Conservation (phyloP, 1,284 basidiomycete genomes). For the Fomitopsis pinicola region DNA sequence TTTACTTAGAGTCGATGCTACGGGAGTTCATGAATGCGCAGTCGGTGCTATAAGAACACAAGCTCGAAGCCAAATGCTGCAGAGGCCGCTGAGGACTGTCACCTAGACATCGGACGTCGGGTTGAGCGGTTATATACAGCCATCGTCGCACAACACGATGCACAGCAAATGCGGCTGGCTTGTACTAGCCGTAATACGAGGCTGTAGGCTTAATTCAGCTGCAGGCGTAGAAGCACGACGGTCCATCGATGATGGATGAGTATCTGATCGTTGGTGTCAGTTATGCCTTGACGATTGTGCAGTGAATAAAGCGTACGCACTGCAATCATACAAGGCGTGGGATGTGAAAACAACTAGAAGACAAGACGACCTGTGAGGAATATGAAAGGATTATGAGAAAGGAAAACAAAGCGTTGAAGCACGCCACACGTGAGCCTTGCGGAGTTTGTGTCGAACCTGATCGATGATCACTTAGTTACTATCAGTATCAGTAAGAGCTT, state of each 20-base stretch:
- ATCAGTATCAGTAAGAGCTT: too few relatives aligned
- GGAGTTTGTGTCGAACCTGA: too few relatives aligned
- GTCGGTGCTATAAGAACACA: too few relatives aligned
- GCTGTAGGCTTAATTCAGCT: neutral
- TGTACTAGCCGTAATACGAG: neutral
- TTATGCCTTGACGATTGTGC: neutral
- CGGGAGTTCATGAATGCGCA: too few relatives aligned
- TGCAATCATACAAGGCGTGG: neutral
- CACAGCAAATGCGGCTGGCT: neutral
- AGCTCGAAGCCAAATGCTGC: neutral
- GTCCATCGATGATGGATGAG: neutral
- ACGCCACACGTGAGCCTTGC: neutral
- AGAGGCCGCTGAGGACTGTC: neutral
- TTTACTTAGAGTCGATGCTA: too few relatives aligned
- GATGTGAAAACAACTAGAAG: neutral
- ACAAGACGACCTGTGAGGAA: neutral
- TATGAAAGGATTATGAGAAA: neutral
- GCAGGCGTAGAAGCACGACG: neutral
- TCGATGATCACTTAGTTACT: too few relatives aligned
- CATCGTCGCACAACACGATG: neutral
- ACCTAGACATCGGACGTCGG: neutral
- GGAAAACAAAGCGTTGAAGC: slow-evolving; percentile 12
- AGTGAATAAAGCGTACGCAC: too few relatives aligned
- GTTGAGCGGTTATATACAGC: neutral
- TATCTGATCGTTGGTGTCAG: neutral